Base-by-base conservation (phyloP, 768 basidiomycete species). In the Nidula microcarpa region DNA sequence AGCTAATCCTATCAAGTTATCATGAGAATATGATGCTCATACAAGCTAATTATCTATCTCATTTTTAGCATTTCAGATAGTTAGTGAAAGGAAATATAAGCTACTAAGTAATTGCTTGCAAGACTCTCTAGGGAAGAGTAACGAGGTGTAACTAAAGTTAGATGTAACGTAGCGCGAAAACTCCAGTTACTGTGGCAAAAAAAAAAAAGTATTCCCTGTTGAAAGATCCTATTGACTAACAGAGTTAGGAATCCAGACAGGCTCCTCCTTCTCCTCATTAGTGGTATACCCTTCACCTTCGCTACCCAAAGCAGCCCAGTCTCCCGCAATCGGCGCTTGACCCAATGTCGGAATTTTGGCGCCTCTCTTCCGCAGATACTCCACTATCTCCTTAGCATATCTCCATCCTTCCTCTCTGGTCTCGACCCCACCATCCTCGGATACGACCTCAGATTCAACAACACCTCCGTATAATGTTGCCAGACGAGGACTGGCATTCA, bases 251-350 rank as follows among this genome's bases (percentile, higher is more conserved):
- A 59, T 43, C 55, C 59, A 61, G 30, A 53, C 49, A 32, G 55
- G 36, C 39, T 56, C 64, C 43, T 67, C 62, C 54, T 62, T 61
- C 41, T 71, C 70, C 32, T 69, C 69, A 46, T 57, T 62, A 37
- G 71, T 68, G 41, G 62, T 57, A 55, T 67, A 68, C 30, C 65
- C 70, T 52, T 88, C 87, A 1, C 71, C 79, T 48, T 86, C 85
- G 58, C 85, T 87, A 55, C 78, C 81, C 60, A 81, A 67, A 34
- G 76, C 82, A 35, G 82, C 88, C 92, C 92, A 94, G 35, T 85
- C 86, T n/a, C 75, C 85, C 53, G 73, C 72, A 53, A 74, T 62
- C 45, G 72, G 70, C 45, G 81, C 74, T 30, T 73, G 66, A 23
- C 75, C 74, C 51, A 73, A 57, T n/a, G 66, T 68, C 33, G 79